Evolutionary conservation across 352 stramenopile species (phyloP).

Genomic region (Phytophthora parvispora): DNA sequence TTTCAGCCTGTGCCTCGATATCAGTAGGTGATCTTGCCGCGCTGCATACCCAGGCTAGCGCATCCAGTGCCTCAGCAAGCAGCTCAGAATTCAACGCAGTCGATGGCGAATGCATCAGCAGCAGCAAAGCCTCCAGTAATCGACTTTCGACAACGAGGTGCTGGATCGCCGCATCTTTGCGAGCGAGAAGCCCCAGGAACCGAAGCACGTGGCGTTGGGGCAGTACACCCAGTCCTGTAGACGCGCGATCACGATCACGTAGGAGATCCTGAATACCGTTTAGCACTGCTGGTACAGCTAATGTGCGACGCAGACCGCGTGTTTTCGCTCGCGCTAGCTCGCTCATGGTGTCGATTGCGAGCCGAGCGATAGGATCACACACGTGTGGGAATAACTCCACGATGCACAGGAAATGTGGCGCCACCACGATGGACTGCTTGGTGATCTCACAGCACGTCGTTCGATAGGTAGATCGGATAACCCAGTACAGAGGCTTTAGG

Average conservation of each 20-base stretch:
- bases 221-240: conserved; percentile 12
- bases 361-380: conserved; percentile 44
- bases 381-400: conserved; percentile 55
- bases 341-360: conserved; percentile 50
- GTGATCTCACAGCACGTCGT: conserved; percentile 29
- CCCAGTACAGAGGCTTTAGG: conserved; percentile 47
- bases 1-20: conserved; percentile 28
- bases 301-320: conserved; percentile 32
- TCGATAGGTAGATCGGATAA: conserved; percentile 44
- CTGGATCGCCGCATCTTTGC: conserved; percentile 61
- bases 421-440: conserved; percentile 44
- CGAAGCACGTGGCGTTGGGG: conserved; percentile 53
- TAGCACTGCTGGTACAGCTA: conserved; percentile 58
- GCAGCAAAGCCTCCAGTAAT: conserved; percentile 56
- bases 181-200: conserved; percentile 50
- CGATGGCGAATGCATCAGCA: conserved; percentile 59
- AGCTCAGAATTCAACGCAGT: conserved; percentile 45
- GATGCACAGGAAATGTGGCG: conserved; percentile 57
- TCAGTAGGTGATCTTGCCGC: conserved; percentile 21
- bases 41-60: conserved; percentile 67
- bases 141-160: conserved; percentile 61
- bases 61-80: conserved; percentile 55
- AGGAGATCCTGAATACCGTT: conserved; percentile 49
- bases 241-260: conserved; percentile 37
- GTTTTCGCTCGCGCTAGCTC: conserved; percentile 40